A percentile compares a stretch with the other conserved stretches of the same genome.
phyloP scores from a whole-genome alignment of 2,329 filamentous ascomycete species.

The Ophiostoma sp. region DNA sequence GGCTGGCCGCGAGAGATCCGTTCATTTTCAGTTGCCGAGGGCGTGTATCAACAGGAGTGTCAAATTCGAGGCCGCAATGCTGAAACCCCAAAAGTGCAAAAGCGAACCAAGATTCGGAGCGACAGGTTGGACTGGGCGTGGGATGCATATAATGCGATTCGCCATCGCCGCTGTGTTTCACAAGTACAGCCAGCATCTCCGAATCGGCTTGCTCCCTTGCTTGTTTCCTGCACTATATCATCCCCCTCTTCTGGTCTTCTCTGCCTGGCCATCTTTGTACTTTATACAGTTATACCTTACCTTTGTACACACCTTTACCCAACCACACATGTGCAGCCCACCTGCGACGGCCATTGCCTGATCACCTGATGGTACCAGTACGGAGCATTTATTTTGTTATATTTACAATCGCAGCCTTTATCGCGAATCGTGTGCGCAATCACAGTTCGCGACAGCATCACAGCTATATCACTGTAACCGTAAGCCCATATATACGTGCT shows the following conservation, averaged over 20 bases:
- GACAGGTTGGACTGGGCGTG: no score
- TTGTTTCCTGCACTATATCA: not conserved
- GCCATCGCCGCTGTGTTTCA: not conserved
- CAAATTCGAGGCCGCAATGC: no score
- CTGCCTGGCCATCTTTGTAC: not conserved
- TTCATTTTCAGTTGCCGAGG: no score
- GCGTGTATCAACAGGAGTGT: no score
- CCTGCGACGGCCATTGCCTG: not conserved
- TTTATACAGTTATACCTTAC: no score
- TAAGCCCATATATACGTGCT: not conserved
- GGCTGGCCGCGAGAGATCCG: no score
- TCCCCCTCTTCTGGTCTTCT: not conserved
- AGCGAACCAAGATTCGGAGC: no score
- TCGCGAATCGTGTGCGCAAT: not conserved
- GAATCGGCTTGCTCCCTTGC: not conserved
- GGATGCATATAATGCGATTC: not conserved
- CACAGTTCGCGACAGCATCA: not conserved
- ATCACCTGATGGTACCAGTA: not conserved
- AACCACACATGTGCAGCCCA: not conserved
- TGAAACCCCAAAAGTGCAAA: no score
- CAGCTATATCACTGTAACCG: not conserved
- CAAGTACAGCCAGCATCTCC: slow-evolving; percentile 1
- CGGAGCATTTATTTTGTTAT: no score
- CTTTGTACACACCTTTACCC: no score
- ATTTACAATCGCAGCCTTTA: not conserved